Percentiles rank a stretch among this genome's conserved stretches.
These are phyloP conservation scores for Agaricus sinodeliciosus DNA, from an alignment of 768 basidiomycete species.

Conservation along the genomic window DNA sequence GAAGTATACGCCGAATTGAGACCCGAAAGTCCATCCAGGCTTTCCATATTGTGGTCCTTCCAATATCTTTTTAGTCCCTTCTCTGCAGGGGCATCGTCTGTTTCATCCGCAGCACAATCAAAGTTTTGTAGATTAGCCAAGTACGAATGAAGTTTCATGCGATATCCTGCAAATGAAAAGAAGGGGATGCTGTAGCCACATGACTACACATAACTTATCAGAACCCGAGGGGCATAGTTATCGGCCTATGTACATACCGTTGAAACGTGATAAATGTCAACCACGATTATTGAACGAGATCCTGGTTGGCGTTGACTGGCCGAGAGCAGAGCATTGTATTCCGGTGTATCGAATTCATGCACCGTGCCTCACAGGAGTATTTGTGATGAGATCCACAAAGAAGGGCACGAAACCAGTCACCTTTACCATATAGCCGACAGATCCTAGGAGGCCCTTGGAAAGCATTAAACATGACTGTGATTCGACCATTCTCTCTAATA, in stretches of 20 bases:
- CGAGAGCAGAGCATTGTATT: constrained; percentile 44
- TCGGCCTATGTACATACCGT: constrained; percentile 14
- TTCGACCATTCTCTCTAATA: constrained; percentile 54
- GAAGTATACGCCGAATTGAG: constrained; percentile 23
- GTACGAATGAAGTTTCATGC: constrained; percentile 37
- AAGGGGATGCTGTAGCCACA: constrained; percentile 55
- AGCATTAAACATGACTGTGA: constrained; percentile 56
- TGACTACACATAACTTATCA: constrained; percentile 29
- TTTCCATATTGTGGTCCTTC: constrained; percentile 34
- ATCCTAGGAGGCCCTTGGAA: constrained; percentile 57
- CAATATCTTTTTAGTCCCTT: constrained; percentile 48
- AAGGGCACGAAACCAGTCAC: constrained; percentile 18
- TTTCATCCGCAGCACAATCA: constrained; percentile 24
- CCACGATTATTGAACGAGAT: constrained; percentile 46
- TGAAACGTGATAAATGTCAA: constrained; percentile 50
- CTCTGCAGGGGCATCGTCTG: constrained; percentile 13
- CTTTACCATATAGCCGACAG: constrained; percentile 52
- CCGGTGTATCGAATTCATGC: constrained; percentile 51
- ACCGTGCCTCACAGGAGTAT: constrained; percentile 33
- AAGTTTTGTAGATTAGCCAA: constrained; percentile 28
- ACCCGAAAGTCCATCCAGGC: constrained; percentile 48
- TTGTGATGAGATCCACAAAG: background rate
- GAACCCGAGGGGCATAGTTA: background rate
- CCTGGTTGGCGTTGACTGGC: constrained; percentile 39
- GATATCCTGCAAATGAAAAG: constrained; percentile 42